A percentile compares a stretch with the other conserved stretches of the same genome.
Conservation (phyloP, 352 stramenopile genomes). For the Plasmopara viticola region DNA sequence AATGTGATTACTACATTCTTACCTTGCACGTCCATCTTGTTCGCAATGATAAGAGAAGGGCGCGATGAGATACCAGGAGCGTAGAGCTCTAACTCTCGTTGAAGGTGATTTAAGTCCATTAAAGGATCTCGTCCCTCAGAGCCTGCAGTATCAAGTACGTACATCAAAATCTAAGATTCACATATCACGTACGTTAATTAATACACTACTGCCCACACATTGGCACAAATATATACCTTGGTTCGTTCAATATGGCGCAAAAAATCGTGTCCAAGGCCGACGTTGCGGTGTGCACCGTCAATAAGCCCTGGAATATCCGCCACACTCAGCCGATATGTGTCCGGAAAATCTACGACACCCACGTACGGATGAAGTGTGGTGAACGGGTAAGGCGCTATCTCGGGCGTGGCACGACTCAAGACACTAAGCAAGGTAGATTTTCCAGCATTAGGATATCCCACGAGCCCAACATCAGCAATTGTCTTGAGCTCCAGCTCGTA, state of each 20-base stretch:
- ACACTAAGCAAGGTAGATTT: constrained; percentile 94
- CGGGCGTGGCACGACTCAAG: constrained; percentile 88
- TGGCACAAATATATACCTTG: constrained; percentile 55
- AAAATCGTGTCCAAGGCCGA: constrained; percentile 98
- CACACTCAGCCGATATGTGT: constrained; percentile 90
- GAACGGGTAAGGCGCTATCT: constrained; percentile 97
- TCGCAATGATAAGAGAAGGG: constrained; percentile 80
- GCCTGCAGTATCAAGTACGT: constrained; percentile 77
- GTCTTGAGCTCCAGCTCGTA: constrained; percentile 97
- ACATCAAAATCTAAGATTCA: constrained; percentile 65
- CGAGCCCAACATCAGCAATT: constrained; percentile 97
- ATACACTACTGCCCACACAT: background rate
- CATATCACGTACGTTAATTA: too few species aligned
- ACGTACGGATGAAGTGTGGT: constrained; percentile 96
- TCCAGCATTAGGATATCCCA: constrained; percentile 98
- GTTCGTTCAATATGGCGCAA: constrained; percentile 98
- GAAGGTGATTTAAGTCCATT: constrained; percentile 68
- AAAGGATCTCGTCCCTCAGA: constrained; percentile 75
- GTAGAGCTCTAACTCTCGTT: constrained; percentile 83
- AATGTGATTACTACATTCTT: constrained; percentile 5
- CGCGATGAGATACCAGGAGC: constrained; percentile 79
- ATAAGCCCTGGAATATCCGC: constrained; percentile 87
- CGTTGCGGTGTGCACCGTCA: constrained; percentile 90
- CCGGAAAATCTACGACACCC: constrained; percentile 92
- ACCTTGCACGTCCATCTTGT: constrained; percentile 87